These are phyloP conservation scores for Radiomyces spectabilis DNA, from an alignment of 192 early-diverging fungal species.

Conservation along the genomic window DNA sequence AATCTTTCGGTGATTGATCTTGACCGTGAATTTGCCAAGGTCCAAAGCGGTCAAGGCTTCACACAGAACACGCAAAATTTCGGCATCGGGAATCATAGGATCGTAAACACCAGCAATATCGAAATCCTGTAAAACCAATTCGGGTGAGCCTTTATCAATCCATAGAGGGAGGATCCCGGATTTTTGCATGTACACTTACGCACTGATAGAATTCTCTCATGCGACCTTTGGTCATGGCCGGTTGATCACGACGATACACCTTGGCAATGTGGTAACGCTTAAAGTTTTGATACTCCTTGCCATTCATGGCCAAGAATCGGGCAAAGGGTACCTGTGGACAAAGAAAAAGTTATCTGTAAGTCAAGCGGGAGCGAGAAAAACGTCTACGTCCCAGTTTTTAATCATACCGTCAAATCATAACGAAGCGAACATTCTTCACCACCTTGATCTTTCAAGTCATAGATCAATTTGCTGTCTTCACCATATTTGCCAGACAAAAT, in stretches of 20 bases:
- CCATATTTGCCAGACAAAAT: conserved; percentile 96
- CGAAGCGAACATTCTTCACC: conserved; percentile 92
- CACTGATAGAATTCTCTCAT: conserved; percentile 99
- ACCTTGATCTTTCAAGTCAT: conserved; percentile 95
- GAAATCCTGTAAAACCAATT: conserved; percentile 69
- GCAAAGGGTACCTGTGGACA: conserved; percentile 99
- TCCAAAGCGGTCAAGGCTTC: conserved; percentile 79
- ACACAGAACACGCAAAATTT: conserved; percentile 71
- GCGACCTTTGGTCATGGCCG: conserved; percentile 96
- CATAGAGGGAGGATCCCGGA: background rate
- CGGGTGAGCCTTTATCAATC: background rate
- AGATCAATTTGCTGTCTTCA: conserved; percentile 98
- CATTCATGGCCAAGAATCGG: conserved; percentile 90
- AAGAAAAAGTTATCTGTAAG: conserved; percentile 17
- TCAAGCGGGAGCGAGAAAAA: background rate
- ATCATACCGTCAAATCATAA: conserved; percentile 97
- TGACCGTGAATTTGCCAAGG: conserved; percentile 85
- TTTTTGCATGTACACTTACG: conserved; percentile 35
- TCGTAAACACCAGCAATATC: conserved; percentile 95
- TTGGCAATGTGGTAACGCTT: conserved; percentile 98
- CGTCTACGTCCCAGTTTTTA: no score
- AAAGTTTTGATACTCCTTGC: conserved; percentile 71
- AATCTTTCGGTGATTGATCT: conserved; percentile 96
- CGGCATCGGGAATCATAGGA: conserved; percentile 95
- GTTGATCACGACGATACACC: conserved; percentile 97